phyloP scores from a whole-genome alignment of 1,139 yeast species.

The Fermentozyma sake region DNA sequence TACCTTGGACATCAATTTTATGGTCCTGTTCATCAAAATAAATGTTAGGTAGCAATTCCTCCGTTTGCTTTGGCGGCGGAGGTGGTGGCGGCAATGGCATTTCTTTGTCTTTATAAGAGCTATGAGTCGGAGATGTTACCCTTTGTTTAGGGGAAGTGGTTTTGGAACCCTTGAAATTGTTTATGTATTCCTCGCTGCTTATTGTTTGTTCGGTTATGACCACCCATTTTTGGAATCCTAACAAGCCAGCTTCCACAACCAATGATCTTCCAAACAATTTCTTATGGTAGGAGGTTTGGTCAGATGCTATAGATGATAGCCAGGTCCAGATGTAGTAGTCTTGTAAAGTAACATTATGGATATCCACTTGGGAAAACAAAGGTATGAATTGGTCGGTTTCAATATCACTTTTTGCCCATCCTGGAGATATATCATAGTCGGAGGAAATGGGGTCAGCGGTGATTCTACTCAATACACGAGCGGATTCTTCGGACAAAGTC shows the following conservation, averaged over 20 bases:
- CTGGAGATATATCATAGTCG: slow-evolving; percentile 34
- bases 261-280: slow-evolving; percentile 75
- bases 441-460: slow-evolving; percentile 42
- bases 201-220: slow-evolving; percentile 68
- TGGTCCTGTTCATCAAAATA: slow-evolving; percentile 11
- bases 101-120: too few species aligned
- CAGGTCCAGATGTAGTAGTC: slow-evolving; percentile 92
- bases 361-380: slow-evolving; percentile 44
- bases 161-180: slow-evolving; percentile 15
- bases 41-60: slow-evolving; percentile 10
- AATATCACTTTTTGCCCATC: slow-evolving; percentile 36
- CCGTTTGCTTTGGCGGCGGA: slow-evolving; percentile 25
- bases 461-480: slow-evolving; percentile 60
- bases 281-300: slow-evolving; percentile 63
- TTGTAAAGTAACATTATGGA: slow-evolving; percentile 67
- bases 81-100: slow-evolving; percentile 18
- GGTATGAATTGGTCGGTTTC: slow-evolving; percentile 31
- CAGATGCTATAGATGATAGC: slow-evolving; percentile 74
- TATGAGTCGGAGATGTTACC: too few species aligned
- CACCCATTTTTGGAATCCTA: slow-evolving; percentile 82
- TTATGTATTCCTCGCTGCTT: slow-evolving; percentile 36
- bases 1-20: slow-evolving; percentile 6
- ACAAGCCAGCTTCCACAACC: slow-evolving; percentile 66
- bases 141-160: not conserved
- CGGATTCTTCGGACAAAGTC: slow-evolving; percentile 70